These are phyloP conservation scores for Poa pratensis DNA, from an alignment of 176 grass and related monocot species.

Conservation along the genomic window DNA sequence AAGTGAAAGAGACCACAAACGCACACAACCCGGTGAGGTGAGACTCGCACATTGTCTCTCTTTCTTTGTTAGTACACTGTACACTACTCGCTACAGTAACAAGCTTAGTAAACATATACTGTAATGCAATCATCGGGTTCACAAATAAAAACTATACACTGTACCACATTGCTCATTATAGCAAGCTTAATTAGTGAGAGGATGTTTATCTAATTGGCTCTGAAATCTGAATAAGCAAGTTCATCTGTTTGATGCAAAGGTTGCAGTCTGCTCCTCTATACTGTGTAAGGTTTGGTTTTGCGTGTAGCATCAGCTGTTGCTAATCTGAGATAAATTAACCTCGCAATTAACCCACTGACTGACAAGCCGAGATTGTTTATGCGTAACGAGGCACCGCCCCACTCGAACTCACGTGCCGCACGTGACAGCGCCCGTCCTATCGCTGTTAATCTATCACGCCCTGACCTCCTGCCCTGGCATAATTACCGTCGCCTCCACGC, in stretches of 20 bases:
- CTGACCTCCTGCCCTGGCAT: not conserved
- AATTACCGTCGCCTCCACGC: conserved; percentile 44
- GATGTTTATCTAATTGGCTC: not conserved
- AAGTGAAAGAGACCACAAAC: conserved; percentile 37
- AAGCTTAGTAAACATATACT: not conserved
- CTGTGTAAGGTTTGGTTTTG: conserved; percentile 25
- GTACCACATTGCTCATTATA: not conserved
- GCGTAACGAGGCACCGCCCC: conserved; percentile 69
- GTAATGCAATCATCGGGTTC: not conserved
- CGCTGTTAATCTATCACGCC: conserved; percentile 10
- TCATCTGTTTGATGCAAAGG: too few relatives aligned
- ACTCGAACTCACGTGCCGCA: conserved; percentile 52
- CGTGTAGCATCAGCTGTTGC: conserved; percentile 27
- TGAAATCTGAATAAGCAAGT: not conserved
- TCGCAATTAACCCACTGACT: conserved; percentile 43
- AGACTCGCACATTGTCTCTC: not conserved
- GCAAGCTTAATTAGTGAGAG: not conserved
- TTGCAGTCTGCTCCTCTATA: too few relatives aligned
- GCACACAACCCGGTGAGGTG: conserved; percentile 1
- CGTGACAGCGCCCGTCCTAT: conserved; percentile 43
- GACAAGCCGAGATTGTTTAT: conserved; percentile 54
- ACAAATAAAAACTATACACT: too few relatives aligned
- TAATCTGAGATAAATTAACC: conserved; percentile 33
- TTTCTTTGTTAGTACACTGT: not conserved
- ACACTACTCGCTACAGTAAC: not conserved